A percentile compares a stretch with the other conserved stretches of the same genome.
Evolutionary conservation across 139 green algal genomes (phyloP).

Genomic region (Chlamydomonas sphaeroides): DNA sequence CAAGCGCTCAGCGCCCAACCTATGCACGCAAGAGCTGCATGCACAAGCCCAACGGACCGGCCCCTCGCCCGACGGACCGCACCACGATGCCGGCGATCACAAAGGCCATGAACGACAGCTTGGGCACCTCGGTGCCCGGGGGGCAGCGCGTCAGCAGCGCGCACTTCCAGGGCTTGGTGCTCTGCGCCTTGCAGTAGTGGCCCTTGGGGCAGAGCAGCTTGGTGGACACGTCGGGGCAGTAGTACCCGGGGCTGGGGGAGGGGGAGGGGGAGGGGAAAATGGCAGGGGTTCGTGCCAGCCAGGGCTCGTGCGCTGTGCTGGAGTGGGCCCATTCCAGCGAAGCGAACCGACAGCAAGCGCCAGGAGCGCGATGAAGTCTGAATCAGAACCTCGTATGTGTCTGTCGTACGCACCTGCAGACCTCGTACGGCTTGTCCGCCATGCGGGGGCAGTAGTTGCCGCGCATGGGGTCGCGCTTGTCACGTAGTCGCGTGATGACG

Average conservation of each 20-base stretch:
- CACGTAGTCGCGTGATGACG: constrained; percentile 37
- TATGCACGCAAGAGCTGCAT: too few relatives aligned
- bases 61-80: too few relatives aligned
- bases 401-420: too few relatives aligned
- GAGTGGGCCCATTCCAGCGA: too few relatives aligned
- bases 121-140: constrained; percentile 45
- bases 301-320: too few relatives aligned
- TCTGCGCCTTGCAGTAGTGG: constrained; percentile 58
- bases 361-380: background rate
- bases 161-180: constrained; percentile 43
- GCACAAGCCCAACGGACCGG: too few relatives aligned
- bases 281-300: background rate
- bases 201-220: constrained; percentile 44
- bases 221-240: constrained; percentile 48
- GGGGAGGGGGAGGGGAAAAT: too few relatives aligned
- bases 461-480: constrained; percentile 40
- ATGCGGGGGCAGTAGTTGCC: constrained; percentile 56
- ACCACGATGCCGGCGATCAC: constrained; percentile 40
- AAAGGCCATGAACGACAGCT: constrained; percentile 43
- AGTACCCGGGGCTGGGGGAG: constrained; percentile 49
- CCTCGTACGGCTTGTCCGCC: constrained; percentile 18
- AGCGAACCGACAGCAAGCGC: background rate
- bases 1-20: too few relatives aligned
- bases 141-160: constrained; percentile 49
- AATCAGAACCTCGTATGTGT: too few relatives aligned